phyloP scores from a whole-genome alignment of 306 rosid species.

The Trifolium pratense region DNA sequence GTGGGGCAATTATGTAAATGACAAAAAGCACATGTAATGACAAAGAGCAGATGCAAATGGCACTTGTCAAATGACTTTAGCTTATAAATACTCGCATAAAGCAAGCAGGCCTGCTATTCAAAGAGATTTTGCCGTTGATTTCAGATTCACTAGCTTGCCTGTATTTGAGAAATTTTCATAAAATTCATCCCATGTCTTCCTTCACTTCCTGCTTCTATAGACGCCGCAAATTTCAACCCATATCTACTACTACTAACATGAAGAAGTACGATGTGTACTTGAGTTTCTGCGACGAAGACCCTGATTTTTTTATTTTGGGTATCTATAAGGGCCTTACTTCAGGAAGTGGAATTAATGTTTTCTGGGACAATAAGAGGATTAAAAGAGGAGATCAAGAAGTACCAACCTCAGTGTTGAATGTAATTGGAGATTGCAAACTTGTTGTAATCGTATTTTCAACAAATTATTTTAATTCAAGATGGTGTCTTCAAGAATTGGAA shows the following conservation, averaged over 20 bases:
- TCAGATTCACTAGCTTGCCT: too few species aligned
- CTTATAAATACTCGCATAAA: too few species aligned
- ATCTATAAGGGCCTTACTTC: not conserved
- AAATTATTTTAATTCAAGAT: not conserved
- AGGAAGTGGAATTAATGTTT: not conserved
- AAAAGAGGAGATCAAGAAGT: not conserved
- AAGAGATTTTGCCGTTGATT: too few species aligned
- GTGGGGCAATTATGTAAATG: too few species aligned
- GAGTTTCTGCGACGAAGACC: not conserved
- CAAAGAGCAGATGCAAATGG: too few species aligned
- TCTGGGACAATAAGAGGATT: not conserved
- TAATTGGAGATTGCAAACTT: not conserved
- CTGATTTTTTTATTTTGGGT: not conserved
- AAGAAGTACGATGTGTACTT: not conserved
- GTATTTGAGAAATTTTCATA: too few species aligned
- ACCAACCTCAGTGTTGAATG: not conserved
- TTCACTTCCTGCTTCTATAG: not conserved
- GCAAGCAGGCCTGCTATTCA: too few species aligned
- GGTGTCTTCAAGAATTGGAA: constrained; percentile 11
- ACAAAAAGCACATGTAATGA: too few species aligned
- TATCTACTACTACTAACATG: not conserved
- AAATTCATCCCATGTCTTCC: not conserved
- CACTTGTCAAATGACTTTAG: too few species aligned
- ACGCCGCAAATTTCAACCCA: too few species aligned
- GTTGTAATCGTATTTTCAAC: not conserved